Evolutionary conservation across 1,284 basidiomycete genomes (phyloP).

Genomic region (Cutaneotrichosporon sp.): DNA sequence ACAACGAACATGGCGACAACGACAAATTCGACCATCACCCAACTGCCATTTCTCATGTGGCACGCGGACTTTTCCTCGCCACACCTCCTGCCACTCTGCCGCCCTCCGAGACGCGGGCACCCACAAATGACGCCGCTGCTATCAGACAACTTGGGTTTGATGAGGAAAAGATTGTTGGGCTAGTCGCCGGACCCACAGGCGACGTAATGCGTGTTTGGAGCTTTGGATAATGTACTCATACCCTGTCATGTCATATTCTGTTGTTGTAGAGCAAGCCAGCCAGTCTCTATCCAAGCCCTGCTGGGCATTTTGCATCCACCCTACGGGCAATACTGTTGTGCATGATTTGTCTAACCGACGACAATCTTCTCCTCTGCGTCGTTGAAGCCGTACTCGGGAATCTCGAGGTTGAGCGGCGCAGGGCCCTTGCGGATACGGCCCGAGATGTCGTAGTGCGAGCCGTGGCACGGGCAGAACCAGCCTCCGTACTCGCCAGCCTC

Average conservation of each 20-base stretch:
- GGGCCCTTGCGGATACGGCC: conserved; percentile 94
- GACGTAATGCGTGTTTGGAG: conserved; percentile 47
- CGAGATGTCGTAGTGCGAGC: conserved; percentile 84
- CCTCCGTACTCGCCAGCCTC: conserved; percentile 98
- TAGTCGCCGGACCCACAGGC: conserved; percentile 25
- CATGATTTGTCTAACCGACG: conserved; percentile 66
- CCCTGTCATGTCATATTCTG: no score
- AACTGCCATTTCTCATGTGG: conserved; percentile 44
- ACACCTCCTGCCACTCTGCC: conserved; percentile 29
- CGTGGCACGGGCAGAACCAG: conserved; percentile 99
- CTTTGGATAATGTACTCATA: conserved; percentile 27
- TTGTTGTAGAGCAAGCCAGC: no score
- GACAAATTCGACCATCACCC: conserved; percentile 38
- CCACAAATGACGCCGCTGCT: conserved; percentile 9
- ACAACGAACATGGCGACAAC: neutral
- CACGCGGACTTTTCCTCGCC: conserved; percentile 44
- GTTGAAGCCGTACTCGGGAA: conserved; percentile 82
- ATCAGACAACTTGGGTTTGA: conserved; percentile 49
- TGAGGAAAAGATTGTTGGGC: conserved; percentile 52
- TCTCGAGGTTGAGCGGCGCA: conserved; percentile 92
- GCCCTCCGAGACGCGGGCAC: conserved; percentile 2
- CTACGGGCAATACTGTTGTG: conserved; percentile 8
- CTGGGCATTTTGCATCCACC: conserved; percentile 9
- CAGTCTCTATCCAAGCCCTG: conserved; percentile 10
- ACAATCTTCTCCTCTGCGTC: conserved; percentile 84